A percentile compares a stretch with the other conserved stretches of the same genome.
phyloP scores from a whole-genome alignment of 192 early-diverging fungal genomes.

The Linnemannia schmuckeri region DNA sequence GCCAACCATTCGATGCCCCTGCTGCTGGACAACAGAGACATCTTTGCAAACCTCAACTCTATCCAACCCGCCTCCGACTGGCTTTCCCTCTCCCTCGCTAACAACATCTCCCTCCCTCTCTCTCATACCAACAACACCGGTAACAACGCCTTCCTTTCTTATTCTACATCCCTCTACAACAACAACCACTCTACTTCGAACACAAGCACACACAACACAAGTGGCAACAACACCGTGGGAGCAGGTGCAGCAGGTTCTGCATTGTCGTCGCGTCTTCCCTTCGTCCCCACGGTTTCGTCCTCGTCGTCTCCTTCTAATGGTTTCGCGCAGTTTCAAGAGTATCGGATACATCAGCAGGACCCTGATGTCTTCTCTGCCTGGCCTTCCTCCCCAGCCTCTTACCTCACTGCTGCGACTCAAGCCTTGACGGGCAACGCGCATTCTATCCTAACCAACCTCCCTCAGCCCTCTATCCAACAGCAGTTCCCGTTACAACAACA shows the following conservation, averaged over 20 bases:
- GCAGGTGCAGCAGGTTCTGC: neutral
- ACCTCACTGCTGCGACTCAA: constrained; percentile 40
- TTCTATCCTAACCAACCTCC: constrained; percentile 22
- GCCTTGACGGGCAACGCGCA: constrained; percentile 5
- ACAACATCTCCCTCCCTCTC: neutral
- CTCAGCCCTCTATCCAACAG: neutral
- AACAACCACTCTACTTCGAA: neutral
- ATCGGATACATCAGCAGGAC: constrained; percentile 17
- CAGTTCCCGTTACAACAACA: constrained; percentile 11
- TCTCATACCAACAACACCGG: neutral
- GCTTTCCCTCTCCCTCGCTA: neutral
- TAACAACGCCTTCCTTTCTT: neutral
- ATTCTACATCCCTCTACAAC: neutral
- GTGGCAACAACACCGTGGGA: neutral
- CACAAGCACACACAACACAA: neutral
- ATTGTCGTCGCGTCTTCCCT: neutral
- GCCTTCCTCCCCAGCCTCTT: constrained; percentile 14
- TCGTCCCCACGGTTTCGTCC: neutral
- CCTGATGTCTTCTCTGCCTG: constrained; percentile 29
- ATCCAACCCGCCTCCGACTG: constrained; percentile 12
- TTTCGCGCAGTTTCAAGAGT: constrained; percentile 19
- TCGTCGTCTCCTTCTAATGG: neutral
- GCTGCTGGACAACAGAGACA: constrained; percentile 40
- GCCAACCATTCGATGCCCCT: neutral
- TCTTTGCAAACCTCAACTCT: neutral